Evolutionary conservation across 169 alveolate species (phyloP).

Genomic region (Pseudocohnilembus persalinus): DNA sequence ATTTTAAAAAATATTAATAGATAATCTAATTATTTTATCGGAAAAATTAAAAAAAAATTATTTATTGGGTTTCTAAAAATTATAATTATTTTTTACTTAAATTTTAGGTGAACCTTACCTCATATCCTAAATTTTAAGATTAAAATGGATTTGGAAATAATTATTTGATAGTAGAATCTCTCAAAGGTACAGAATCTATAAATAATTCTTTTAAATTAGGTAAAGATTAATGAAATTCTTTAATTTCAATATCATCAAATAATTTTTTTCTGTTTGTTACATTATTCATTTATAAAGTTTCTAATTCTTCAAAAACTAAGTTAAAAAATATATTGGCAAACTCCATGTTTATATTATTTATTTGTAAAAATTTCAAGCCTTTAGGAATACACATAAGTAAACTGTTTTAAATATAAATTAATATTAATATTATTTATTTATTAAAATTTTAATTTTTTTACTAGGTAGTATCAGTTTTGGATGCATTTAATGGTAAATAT

Average conservation of each 20-base stretch:
- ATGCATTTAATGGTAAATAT: constrained; percentile 5
- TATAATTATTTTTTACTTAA: too few relatives aligned
- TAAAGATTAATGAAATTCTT: constrained; percentile 12
- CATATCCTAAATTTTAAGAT: not conserved
- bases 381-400: constrained; percentile 24
- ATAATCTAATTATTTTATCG: too few relatives aligned
- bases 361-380: constrained; percentile 9
- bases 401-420: not conserved
- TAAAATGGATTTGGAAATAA: not conserved
- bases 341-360: constrained; percentile 39
- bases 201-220: not conserved
- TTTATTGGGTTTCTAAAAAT: too few relatives aligned
- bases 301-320: not conserved
- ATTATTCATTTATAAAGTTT: constrained; percentile 29
- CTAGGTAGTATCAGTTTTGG: constrained; percentile 15
- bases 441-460: not conserved
- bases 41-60: too few relatives aligned
- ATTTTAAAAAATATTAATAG: too few relatives aligned
- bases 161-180: not conserved
- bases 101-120: not conserved
- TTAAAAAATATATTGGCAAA: constrained; percentile 26
- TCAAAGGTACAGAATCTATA: constrained; percentile 1
- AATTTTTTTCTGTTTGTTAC: constrained; percentile 30
- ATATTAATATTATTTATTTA: not conserved
- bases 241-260: constrained; percentile 41